These are phyloP conservation scores for Isabelozyma pseudorhagii DNA, from an alignment of 805 yeast genomes.

Conservation along the genomic window DNA sequence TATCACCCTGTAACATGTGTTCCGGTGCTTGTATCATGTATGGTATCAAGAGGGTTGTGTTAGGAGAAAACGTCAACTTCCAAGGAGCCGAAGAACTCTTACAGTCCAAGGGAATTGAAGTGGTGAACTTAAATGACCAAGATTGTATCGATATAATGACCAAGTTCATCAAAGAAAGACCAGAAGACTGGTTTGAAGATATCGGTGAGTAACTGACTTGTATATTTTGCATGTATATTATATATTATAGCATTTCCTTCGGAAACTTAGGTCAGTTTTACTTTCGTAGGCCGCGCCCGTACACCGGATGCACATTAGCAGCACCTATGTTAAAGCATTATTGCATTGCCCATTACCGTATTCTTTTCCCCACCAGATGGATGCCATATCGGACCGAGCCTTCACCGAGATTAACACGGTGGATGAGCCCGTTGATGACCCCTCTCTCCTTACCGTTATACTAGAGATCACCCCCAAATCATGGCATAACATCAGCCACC, in stretches of 20 bases:
- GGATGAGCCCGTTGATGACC: slow-evolving; percentile 41
- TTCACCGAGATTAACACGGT: slow-evolving; percentile 34
- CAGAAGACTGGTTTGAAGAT: slow-evolving; percentile 80
- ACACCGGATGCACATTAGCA: background rate
- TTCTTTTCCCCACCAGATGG: slow-evolving; percentile 39
- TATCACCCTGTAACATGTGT: slow-evolving; percentile 95
- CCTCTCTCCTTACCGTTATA: slow-evolving; percentile 75
- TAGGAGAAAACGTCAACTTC: slow-evolving; percentile 86
- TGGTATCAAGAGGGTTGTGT: slow-evolving; percentile 80
- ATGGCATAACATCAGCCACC: slow-evolving; percentile 52
- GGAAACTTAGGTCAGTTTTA: too few species aligned
- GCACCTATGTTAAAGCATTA: background rate
- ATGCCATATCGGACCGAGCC: slow-evolving; percentile 62
- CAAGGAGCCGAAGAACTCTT: slow-evolving; percentile 81
- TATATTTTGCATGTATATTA: background rate
- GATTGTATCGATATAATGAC: slow-evolving; percentile 72
- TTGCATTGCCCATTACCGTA: background rate
- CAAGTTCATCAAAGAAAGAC: slow-evolving; percentile 72
- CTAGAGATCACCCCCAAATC: slow-evolving; percentile 74
- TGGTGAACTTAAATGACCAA: slow-evolving; percentile 55
- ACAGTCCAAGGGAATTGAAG: slow-evolving; percentile 63
- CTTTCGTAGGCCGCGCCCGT: background rate
- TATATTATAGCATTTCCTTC: background rate
- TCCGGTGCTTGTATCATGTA: slow-evolving; percentile 89
- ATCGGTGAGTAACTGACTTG: slow-evolving; percentile 48